Conservation (phyloP, 805 yeast genomes). For the Yamadazyma kitorensis region DNA sequence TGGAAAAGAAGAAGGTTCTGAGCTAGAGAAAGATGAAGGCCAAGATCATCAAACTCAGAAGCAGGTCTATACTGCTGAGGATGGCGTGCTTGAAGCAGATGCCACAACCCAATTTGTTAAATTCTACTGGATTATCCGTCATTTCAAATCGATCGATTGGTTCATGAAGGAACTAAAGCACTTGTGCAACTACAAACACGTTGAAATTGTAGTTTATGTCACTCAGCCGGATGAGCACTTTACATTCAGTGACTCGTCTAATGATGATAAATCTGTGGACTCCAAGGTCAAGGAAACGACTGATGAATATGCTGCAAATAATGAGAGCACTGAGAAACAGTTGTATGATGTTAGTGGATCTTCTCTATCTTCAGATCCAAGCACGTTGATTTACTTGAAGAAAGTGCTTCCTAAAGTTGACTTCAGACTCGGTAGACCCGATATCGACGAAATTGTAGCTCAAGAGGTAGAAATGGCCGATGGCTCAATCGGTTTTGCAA, state of each 20-base stretch:
- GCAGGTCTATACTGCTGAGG: neutral
- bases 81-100: constrained; percentile 21
- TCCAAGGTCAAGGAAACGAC: too few relatives aligned
- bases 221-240: constrained; percentile 20
- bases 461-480: constrained; percentile 33
- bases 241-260: constrained; percentile 1
- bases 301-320: neutral
- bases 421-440: constrained; percentile 45
- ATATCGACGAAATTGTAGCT: constrained; percentile 30
- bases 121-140: constrained; percentile 62
- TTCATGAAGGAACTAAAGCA: constrained; percentile 37
- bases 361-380: constrained; percentile 14
- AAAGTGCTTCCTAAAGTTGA: constrained; percentile 32
- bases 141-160: constrained; percentile 47
- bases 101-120: constrained; percentile 20
- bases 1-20: constrained; percentile 3
- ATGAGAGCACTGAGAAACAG: neutral
- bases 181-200: constrained; percentile 20
- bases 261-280: constrained; percentile 7
- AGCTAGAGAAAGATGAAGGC: constrained; percentile 7
- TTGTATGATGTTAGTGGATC: neutral
- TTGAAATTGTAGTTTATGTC: constrained; percentile 25
- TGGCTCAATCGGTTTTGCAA: constrained; percentile 44
- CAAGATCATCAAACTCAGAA: neutral
- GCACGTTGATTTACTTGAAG: constrained; percentile 10